Base-by-base conservation (phyloP, 2,329 filamentous ascomycete species). In the Penicillium glabrum region DNA sequence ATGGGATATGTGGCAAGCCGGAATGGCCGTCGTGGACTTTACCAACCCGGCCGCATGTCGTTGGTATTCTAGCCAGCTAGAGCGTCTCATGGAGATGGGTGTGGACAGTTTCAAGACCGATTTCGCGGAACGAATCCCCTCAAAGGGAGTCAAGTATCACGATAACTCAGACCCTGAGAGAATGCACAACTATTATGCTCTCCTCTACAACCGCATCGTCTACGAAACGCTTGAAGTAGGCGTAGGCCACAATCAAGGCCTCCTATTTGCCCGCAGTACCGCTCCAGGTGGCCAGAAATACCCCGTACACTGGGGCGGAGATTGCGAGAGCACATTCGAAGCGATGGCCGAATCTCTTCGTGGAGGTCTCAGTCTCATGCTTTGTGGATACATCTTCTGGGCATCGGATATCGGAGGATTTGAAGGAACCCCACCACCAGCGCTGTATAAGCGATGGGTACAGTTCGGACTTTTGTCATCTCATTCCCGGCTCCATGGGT, bases 181-280 rank as follows among this genome's bases (percentile, higher is more conserved):
- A 64, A 91, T 91, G 88, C 89, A 90, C 75, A 91, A 91, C 73
- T 90, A 84, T 76, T 91, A 90, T 71, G 81, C 88, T n/a, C 87
- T 88, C 67, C 73, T 86, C 3, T 91, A 89, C 77, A 91, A 90
- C 79, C 83, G 86, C 63, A 72, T 84, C 54, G 87, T 90, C 8
- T 90, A 88, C 68, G 83, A 88, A 65, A 81, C 86, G 1, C 78
- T 90, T 13, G 82, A 86, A 67, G 75, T 77, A 75, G 61, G 74
- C 63, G 66, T 80, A 70, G 82, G 83, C 16, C 72, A 75, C 49
- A 73, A 80, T 49, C 75, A 84, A 65, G 82, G 86, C 59, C 83
- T 88, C 41, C 81, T 90, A 1, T 91, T 90, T 67, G 87, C 88
- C 1, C 82, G 89, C 26, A 80, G 85, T 39, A 86, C 88, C 19